Evolutionary conservation across 2,329 filamentous ascomycete species (phyloP).

Genomic region (Paecilomyces variotii): DNA sequence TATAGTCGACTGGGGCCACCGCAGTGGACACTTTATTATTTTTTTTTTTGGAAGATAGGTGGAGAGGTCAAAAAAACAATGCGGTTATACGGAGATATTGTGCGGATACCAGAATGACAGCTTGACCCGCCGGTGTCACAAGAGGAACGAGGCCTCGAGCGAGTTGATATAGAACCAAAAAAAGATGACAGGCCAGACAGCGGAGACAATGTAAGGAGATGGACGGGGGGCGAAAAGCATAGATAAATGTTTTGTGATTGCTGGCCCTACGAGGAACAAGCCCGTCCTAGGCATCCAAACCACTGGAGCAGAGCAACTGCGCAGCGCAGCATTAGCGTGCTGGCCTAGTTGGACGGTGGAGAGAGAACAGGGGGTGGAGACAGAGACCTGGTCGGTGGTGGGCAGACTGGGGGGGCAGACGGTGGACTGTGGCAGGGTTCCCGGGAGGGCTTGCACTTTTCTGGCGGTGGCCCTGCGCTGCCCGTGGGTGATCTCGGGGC

Average conservation of each 20-base stretch:
- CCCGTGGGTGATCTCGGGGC: background rate
- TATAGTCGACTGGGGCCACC: background rate
- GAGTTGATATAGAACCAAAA: background rate
- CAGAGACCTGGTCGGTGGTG: background rate
- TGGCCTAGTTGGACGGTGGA: background rate
- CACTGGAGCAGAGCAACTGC: slow-evolving; percentile 9
- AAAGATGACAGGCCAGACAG: background rate
- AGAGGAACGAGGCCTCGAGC: background rate
- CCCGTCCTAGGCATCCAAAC: slow-evolving; percentile 12
- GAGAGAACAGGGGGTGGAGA: background rate
- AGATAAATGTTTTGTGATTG: slow-evolving; percentile 21
- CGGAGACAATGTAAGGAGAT: slow-evolving; percentile 5
- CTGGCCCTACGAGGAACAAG: slow-evolving; percentile 15
- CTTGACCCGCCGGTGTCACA: background rate
- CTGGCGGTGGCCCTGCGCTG: background rate
- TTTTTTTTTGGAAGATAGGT: background rate
- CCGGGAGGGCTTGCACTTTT: background rate
- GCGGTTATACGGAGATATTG: background rate
- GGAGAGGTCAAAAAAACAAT: background rate
- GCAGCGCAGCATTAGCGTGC: background rate
- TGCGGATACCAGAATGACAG: background rate
- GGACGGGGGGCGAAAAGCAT: slow-evolving; percentile 16
- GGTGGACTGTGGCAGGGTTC: background rate
- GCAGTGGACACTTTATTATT: background rate
- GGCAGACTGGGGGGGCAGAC: too few species aligned